phyloP scores from a whole-genome alignment of 1,284 basidiomycete genomes.

The Rhodotorula sp. region DNA sequence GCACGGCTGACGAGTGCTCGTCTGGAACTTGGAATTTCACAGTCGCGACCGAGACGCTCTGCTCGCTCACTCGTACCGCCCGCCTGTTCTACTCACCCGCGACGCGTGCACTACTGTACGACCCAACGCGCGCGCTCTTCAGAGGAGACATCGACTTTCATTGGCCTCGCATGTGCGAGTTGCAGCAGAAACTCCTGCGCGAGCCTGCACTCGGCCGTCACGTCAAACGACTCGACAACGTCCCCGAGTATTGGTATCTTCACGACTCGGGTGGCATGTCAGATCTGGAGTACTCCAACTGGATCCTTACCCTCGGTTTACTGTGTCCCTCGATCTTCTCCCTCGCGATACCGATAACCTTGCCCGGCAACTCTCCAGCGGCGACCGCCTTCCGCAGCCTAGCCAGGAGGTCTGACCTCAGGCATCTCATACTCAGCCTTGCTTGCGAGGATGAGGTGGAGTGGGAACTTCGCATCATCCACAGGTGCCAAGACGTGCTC shows the following conservation, averaged over 20 bases:
- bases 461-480: no score
- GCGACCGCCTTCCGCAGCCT: constrained; percentile 16
- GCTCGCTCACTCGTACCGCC: neutral
- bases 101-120: neutral
- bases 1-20: neutral
- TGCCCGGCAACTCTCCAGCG: neutral
- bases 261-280: no score
- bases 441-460: no score
- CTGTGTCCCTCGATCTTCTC: neutral
- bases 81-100: neutral
- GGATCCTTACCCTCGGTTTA: neutral
- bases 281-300: neutral
- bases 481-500: no score
- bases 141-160: no score
- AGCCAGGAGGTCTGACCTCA: neutral
- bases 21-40: neutral
- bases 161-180: no score
- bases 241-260: neutral
- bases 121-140: neutral
- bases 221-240: neutral
- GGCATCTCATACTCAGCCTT: no score
- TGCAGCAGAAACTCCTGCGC: neutral
- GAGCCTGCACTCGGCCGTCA: neutral
- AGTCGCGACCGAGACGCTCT: neutral
- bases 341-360: neutral